Conservation (phyloP, 78 protist species). For the Guillardia theta region DNA sequence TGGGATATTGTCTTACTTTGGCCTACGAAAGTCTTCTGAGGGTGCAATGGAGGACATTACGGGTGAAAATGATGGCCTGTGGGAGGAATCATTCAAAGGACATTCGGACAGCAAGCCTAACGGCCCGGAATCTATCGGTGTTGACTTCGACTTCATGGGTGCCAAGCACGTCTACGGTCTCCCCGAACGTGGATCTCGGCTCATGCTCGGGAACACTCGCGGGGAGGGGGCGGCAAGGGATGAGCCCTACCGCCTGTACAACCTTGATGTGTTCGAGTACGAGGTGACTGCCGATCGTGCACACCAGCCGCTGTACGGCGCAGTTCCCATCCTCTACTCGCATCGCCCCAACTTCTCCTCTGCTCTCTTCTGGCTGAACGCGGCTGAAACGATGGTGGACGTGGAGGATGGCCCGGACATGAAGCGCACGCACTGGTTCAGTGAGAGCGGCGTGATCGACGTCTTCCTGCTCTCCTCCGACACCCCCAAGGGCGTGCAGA, state of each 20-base stretch:
- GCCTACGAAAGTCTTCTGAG: neutral
- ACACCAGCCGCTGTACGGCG: conserved; percentile 80
- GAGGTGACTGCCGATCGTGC: neutral
- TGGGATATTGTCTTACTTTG: neutral
- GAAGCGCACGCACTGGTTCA: conserved; percentile 75
- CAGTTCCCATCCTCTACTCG: conserved; percentile 86
- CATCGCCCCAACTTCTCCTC: conserved; percentile 29
- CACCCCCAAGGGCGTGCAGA: conserved; percentile 56
- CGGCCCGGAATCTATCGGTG: conserved; percentile 54
- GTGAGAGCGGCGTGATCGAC: conserved; percentile 87
- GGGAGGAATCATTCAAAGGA: neutral
- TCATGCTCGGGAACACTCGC: conserved; percentile 67
- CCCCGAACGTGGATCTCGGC: conserved; percentile 84
- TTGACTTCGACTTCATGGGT: conserved; percentile 75
- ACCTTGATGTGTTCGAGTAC: conserved; percentile 93
- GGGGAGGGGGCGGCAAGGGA: neutral
- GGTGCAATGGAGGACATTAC: neutral
- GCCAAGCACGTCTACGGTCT: conserved; percentile 81
- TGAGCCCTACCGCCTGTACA: conserved; percentile 92
- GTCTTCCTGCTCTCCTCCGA: conserved; percentile 84
- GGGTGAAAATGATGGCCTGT: neutral
- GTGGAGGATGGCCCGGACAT: neutral
- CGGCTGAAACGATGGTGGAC: conserved; percentile 55
- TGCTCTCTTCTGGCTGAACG: conserved; percentile 82
- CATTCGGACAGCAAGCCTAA: neutral